phyloP scores from a whole-genome alignment of 2,329 filamentous ascomycete genomes.

The Fusarium phyllophilum region DNA sequence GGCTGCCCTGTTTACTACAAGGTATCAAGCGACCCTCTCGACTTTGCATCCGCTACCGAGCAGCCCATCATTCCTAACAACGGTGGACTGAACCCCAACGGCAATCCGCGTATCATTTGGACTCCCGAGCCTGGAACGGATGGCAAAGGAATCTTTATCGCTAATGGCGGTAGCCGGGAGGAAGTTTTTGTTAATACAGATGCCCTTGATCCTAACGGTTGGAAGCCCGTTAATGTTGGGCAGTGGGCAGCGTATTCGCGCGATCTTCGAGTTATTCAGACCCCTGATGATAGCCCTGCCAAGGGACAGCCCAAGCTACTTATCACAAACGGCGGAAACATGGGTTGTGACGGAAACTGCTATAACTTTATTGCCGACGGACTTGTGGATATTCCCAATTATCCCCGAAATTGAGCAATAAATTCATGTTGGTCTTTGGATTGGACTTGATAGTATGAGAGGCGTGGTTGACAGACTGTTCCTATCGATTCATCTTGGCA shows the following conservation, averaged over 20 bases:
- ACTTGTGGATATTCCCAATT: background rate
- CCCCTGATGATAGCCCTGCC: background rate
- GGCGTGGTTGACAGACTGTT: too few relatives aligned
- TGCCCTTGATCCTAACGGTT: background rate
- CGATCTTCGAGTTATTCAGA: background rate
- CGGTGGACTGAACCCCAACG: background rate
- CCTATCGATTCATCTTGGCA: too few relatives aligned
- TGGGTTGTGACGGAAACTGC: background rate
- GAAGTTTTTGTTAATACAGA: background rate
- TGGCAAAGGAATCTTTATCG: background rate
- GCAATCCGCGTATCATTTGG: background rate
- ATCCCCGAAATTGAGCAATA: background rate
- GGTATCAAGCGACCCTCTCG: background rate
- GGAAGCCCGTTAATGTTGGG: background rate
- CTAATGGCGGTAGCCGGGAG: background rate
- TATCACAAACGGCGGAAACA: background rate
- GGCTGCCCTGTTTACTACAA: background rate
- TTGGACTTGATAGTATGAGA: too few relatives aligned
- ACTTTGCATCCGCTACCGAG: background rate
- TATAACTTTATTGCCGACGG: background rate
- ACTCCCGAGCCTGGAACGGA: background rate
- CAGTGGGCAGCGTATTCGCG: background rate
- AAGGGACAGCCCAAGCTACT: background rate
- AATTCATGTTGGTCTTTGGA: too few relatives aligned
- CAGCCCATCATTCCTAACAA: background rate